Evolutionary conservation across 352 stramenopile species (phyloP).

Genomic region (Thraustochytrium striatum): DNA sequence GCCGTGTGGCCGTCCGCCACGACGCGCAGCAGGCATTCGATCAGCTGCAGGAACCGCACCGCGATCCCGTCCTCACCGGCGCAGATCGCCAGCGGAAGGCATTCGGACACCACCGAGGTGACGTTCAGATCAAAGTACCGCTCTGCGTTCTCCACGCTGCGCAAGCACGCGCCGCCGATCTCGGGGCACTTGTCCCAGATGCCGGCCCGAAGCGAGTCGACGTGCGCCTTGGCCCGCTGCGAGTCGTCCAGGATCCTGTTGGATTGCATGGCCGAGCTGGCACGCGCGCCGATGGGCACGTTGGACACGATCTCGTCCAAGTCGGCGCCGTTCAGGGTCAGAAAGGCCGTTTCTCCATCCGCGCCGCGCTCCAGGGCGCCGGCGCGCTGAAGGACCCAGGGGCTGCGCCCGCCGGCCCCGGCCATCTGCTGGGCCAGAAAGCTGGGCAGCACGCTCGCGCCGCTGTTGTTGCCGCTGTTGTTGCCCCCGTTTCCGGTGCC

Average conservation of each 20-base stretch:
- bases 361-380: background rate
- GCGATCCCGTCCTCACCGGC: constrained; percentile 31
- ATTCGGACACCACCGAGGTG: background rate
- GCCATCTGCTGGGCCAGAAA: background rate
- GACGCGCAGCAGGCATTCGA: constrained; percentile 32
- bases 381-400: background rate
- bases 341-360: constrained; percentile 4
- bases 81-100: constrained; percentile 35
- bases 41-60: constrained; percentile 30
- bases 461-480: background rate
- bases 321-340: constrained; percentile 20
- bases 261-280: background rate
- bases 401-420: background rate
- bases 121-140: constrained; percentile 21
- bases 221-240: constrained; percentile 21
- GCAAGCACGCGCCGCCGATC: constrained; percentile 20
- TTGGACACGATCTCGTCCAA: background rate
- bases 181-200: constrained; percentile 38
- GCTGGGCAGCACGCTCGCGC: background rate
- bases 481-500: background rate
- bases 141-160: background rate
- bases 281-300: background rate
- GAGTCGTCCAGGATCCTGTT: constrained; percentile 36
- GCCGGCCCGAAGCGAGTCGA: background rate
- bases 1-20: constrained; percentile 20